Base-by-base conservation (phyloP, 176 grass and related monocot genomes). In the Alopecurus myosuroides region DNA sequence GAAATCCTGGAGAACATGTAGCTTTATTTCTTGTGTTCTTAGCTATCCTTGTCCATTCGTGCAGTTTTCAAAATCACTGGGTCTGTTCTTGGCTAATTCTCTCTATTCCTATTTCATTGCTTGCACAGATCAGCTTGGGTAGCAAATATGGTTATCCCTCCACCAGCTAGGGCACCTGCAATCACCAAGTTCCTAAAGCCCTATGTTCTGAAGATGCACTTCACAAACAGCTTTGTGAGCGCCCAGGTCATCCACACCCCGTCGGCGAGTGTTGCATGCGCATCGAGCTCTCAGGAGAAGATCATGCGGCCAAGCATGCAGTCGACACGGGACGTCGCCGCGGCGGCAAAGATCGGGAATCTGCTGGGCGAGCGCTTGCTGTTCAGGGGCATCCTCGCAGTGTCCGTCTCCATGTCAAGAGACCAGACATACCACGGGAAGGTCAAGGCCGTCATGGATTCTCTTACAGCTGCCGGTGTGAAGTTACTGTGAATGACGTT, bases 151-250 rank as follows among this genome's bases (percentile, higher is more conserved):
- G 92, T 92, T 83, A 85, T 92, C 76, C 89, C 89, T 88, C 87
- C 89, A 68, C 85, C 88, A 75, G 73, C 85, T 28, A 91, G 77
- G 65, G 51, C 81, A 1, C 60, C 85, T 87, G 85, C 90, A 51
- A 77, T 94, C 57, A 82, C 76, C 83, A 88, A 87, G 74, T 94
- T 81, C 72, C 77, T 90, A 4, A 92, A 97, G 85, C 92, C 92
- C 18, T 97, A 97, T 77, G 83, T 94, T 53, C 77, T 97, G 41
- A 94, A 84, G 83, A 97, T 94, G 90, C 78, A 90, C 71, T 94
- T 97, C 85, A 90, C 94, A 78, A 90, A 89, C 85, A 86, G 83
- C 58, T 92, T 64, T 62, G 88, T 94, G 64, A 92, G 8, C 19
- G 90, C 92, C 22, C 90, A 97, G 39, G 92, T 97, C 51, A 80